These are phyloP conservation scores for Mycena alexandri DNA, from an alignment of 768 basidiomycete species.

Conservation along the genomic window DNA sequence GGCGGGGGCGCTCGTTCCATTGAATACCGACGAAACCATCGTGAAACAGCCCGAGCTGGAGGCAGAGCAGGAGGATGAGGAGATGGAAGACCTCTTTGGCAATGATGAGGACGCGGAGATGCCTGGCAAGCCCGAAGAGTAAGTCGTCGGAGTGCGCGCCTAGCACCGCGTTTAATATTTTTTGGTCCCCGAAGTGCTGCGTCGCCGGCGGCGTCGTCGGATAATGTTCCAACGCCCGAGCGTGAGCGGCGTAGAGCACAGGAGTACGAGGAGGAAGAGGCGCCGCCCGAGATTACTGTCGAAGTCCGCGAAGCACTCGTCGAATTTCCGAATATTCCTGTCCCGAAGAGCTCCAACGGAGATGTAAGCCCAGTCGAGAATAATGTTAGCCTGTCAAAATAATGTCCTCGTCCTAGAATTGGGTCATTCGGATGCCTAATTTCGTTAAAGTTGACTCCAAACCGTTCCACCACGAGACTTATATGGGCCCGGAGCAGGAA, in stretches of 20 bases:
- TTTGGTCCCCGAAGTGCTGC: conserved; percentile 45
- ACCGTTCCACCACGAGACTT: conserved; percentile 90
- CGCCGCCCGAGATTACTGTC: conserved; percentile 65
- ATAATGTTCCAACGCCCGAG: conserved; percentile 72
- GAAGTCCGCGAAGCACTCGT: conserved; percentile 78
- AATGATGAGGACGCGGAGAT: conserved; percentile 75
- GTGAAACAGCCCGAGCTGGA: conserved; percentile 46
- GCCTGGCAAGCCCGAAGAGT: conserved; percentile 64
- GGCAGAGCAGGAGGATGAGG: conserved; percentile 59
- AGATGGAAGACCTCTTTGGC: conserved; percentile 86
- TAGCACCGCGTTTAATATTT: conserved; percentile 30
- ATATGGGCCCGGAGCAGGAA: conserved; percentile 86
- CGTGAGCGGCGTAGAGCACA: conserved; percentile 74
- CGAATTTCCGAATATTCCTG: conserved; percentile 88
- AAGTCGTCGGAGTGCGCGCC: conserved; percentile 35
- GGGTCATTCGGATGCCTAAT: conserved; percentile 95
- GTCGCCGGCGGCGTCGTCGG: conserved; percentile 70
- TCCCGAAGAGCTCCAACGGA: conserved; percentile 83
- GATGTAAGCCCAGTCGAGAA: conserved; percentile 64
- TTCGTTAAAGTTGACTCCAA: conserved; percentile 91
- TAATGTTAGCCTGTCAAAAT: conserved; percentile 23
- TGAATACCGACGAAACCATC: conserved; percentile 43
- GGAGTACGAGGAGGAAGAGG: conserved; percentile 87
- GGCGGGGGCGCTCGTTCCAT: conserved; percentile 70
- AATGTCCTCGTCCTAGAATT: conserved; percentile 64